A percentile compares a stretch with the other conserved stretches of the same genome.
Evolutionary conservation across 306 rosid genomes (phyloP).

Genomic region (Trichosanthes truncata): DNA sequence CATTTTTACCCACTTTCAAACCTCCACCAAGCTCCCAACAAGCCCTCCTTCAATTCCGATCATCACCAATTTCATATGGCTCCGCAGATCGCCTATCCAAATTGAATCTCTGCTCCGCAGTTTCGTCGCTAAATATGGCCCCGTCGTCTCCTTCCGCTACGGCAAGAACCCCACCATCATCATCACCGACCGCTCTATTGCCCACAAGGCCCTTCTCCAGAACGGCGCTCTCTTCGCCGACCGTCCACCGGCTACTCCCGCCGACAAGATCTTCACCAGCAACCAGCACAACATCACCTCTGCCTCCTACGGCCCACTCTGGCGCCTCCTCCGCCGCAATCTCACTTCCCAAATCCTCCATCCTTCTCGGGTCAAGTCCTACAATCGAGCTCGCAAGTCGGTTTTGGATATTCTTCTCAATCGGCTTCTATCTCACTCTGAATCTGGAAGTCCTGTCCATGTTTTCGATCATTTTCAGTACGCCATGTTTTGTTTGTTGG

Average conservation of each 20-base stretch:
- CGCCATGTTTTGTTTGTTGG: constrained; percentile 11
- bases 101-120: neutral
- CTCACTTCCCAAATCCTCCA: constrained; percentile 9
- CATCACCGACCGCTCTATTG: constrained; percentile 10
- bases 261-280: neutral
- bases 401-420: constrained; percentile 1
- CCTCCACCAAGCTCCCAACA: neutral
- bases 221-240: constrained; percentile 12
- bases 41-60: neutral
- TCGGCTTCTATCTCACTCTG: neutral
- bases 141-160: neutral
- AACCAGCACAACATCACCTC: constrained; percentile 2
- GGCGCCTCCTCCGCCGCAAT: constrained; percentile 11
- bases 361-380: neutral
- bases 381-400: neutral
- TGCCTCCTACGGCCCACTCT: constrained; percentile 1
- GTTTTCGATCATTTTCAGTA: neutral
- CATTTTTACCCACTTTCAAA: neutral
- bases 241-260: neutral
- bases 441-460: neutral
- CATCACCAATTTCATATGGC: neutral
- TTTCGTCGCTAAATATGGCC: neutral
- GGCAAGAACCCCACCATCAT: constrained; percentile 4
- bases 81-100: neutral
- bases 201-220: neutral